These are phyloP conservation scores for Talaromyces borbonicus DNA, from an alignment of 495 filamentous ascomycete genomes.

Conservation along the genomic window DNA sequence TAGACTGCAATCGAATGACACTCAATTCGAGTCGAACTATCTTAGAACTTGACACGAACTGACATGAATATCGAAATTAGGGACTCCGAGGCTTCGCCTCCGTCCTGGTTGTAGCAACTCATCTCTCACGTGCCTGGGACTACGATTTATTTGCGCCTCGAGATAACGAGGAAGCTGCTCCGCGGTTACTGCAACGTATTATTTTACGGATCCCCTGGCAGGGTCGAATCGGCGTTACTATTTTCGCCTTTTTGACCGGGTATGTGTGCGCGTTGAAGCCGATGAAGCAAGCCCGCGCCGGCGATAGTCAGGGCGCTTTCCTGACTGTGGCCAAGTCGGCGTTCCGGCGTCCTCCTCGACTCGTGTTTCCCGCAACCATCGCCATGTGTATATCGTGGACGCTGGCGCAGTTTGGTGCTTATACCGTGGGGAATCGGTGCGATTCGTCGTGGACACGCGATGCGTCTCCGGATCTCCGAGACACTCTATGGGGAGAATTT, in stretches of 20 bases:
- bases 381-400: conserved; percentile 49
- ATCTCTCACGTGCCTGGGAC: conserved; percentile 52
- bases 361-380: conserved; percentile 51
- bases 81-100: conserved; percentile 57
- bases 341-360: conserved; percentile 52
- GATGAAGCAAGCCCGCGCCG: conserved; percentile 46
- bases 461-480: conserved; percentile 37
- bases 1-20: conserved; percentile 10
- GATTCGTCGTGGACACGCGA: conserved; percentile 52
- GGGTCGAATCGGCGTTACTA: conserved; percentile 54
- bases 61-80: conserved; percentile 20
- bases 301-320: conserved; percentile 43
- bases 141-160: conserved; percentile 47
- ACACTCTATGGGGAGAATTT: conserved; percentile 25
- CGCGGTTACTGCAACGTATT: conserved; percentile 49
- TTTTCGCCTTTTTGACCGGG: conserved; percentile 58
- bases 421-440: conserved; percentile 42
- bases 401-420: conserved; percentile 48
- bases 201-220: conserved; percentile 53
- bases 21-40: too few species aligned
- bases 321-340: conserved; percentile 49
- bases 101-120: conserved; percentile 52
- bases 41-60: not conserved
- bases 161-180: conserved; percentile 31
- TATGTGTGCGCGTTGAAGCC: conserved; percentile 61